These are phyloP conservation scores for Morella rubra DNA, from an alignment of 306 rosid species.

Conservation along the genomic window DNA sequence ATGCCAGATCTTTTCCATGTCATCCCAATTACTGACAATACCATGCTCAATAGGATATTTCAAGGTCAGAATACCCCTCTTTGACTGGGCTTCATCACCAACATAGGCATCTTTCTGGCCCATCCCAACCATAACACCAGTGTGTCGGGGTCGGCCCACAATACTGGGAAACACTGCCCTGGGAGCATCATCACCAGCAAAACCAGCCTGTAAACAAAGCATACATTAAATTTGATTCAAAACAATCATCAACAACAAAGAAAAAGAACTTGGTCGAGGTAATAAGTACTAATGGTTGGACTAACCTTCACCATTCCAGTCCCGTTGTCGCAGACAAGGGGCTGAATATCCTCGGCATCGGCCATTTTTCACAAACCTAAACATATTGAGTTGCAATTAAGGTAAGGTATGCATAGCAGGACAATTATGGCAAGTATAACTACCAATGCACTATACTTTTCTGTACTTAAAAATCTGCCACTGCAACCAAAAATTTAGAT, in stretches of 20 bases:
- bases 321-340: slow-evolving; percentile 97
- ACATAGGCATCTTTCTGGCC: slow-evolving; percentile 99
- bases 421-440: background rate
- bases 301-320: slow-evolving; percentile 99
- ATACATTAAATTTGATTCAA: background rate
- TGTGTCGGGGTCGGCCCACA: slow-evolving; percentile 94
- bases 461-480: background rate
- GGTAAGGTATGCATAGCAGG: background rate
- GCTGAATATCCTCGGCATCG: slow-evolving; percentile 92
- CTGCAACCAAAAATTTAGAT: background rate
- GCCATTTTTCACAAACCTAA: slow-evolving; percentile 68
- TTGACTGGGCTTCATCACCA: slow-evolving; percentile 96
- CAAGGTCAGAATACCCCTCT: slow-evolving; percentile 95
- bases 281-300: background rate
- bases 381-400: background rate
- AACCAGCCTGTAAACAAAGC: slow-evolving; percentile 65
- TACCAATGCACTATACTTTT: background rate
- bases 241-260: background rate
- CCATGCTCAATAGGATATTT: slow-evolving; percentile 98
- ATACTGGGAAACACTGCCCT: slow-evolving; percentile 97
- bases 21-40: slow-evolving; percentile 98
- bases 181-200: slow-evolving; percentile 99
- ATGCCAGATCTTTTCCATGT: slow-evolving; percentile 99
- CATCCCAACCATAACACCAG: slow-evolving; percentile 99
- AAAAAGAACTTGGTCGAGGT: background rate